Evolutionary conservation across 495 filamentous ascomycete genomes (phyloP).

Genomic region (Podospora appendiculata): DNA sequence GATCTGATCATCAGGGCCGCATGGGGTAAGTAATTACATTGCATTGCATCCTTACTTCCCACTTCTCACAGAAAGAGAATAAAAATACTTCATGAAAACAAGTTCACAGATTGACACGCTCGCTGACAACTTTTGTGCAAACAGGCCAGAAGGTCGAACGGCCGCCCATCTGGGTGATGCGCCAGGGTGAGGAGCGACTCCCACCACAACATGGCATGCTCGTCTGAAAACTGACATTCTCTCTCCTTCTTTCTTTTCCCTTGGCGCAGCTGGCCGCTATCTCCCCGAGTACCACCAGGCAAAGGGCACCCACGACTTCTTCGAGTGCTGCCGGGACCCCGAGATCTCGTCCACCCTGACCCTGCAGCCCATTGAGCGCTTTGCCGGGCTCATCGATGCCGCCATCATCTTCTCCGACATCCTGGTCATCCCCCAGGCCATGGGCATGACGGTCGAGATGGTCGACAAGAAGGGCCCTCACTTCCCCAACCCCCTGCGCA

Average conservation of each 20-base stretch:
- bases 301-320: conserved; percentile 86
- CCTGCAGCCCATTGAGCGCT: conserved; percentile 89
- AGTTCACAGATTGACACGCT: conserved; percentile 8
- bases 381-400: conserved; percentile 82
- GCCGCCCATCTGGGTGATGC: conserved; percentile 97
- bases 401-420: conserved; percentile 99
- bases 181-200: conserved; percentile 61
- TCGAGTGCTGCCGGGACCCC: conserved; percentile 88
- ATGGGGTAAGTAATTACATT: conserved; percentile 55
- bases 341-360: conserved; percentile 89
- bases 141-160: conserved; percentile 85
- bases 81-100: background rate
- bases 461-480: conserved; percentile 90
- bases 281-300: conserved; percentile 96
- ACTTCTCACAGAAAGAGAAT: too few relatives aligned
- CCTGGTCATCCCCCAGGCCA: conserved; percentile 91
- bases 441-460: conserved; percentile 98
- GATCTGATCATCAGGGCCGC: conserved; percentile 84
- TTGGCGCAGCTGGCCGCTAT: conserved; percentile 74
- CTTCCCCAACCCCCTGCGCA: conserved; percentile 76
- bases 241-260: too few relatives aligned
- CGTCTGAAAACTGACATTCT: conserved; percentile 9
- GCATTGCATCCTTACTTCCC: too few relatives aligned
- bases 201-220: conserved; percentile 1
- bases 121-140: too few relatives aligned